Base-by-base conservation (phyloP, 1,284 basidiomycete species). In the Neonothopanus nambi region DNA sequence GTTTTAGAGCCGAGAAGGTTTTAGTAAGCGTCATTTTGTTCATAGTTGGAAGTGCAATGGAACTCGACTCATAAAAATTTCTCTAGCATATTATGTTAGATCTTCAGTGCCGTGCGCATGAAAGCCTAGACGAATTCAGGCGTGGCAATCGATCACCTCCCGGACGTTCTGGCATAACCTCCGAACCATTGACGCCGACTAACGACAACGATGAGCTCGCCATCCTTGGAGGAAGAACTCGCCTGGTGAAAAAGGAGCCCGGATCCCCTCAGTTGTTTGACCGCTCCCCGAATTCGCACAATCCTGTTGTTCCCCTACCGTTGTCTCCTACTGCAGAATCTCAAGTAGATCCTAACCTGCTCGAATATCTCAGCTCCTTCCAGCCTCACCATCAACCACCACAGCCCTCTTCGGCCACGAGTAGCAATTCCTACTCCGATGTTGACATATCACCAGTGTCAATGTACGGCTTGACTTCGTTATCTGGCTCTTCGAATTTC, bases 341-440 rank as follows among this genome's bases (percentile, higher is more conserved):
- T 35, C 72, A 72, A 35, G 71, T 84, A 18, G 80, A 87, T 59
- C 81, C 82, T 2, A 80, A 68, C 24, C 78, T 89, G 4, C 70
- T 83, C 50, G 82, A 86, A 57, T 90, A 90, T 61, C 68, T 90
- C 51, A 76, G 77, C 38, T 82, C 86, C 1, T 90, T 90, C 68
- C 73, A 68, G 3, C 70, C 73, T 33, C 58, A 59, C n/a, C 61
- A 70, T 28, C 59, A 59, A 41, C 64, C 58, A n/a, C n/a, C n/a
- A 33, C 55, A 57, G 38, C 59, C 60, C 47, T 57, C 59, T 48
- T 55, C 56, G 3, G 47, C 61, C 28, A 58, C 59, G 20, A 45
- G 52, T n/a, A 41, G 49, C 13, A 61, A 57, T 37, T 63, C 71
- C 0, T 76, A 68, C 58, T 63, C 72, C 11, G 71, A 75, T 23